Conservation (phyloP, 768 basidiomycete genomes). For the Harrya chromipes region DNA sequence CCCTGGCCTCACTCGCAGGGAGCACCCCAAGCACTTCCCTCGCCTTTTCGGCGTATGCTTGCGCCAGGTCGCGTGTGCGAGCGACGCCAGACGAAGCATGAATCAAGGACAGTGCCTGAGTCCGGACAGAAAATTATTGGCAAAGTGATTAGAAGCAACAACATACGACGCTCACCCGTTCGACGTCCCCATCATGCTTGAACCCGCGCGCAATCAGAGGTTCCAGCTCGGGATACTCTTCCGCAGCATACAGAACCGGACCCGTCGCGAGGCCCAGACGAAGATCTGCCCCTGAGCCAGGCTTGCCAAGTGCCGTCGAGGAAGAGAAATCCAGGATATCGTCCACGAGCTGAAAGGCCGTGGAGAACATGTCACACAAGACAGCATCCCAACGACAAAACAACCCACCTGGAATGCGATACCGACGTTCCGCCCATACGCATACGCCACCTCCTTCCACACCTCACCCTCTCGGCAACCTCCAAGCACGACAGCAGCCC, state of each 20-base stretch:
- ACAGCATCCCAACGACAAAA: background rate
- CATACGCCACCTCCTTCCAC: constrained; percentile 88
- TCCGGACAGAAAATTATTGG: background rate
- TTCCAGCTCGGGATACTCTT: constrained; percentile 74
- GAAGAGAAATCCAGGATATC: constrained; percentile 93
- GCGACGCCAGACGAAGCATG: constrained; percentile 69
- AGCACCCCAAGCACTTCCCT: constrained; percentile 62
- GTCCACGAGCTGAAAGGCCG: constrained; percentile 72
- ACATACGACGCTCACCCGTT: constrained; percentile 49
- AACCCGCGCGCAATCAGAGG: constrained; percentile 81
- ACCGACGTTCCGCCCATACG: constrained; percentile 85
- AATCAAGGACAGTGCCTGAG: constrained; percentile 58
- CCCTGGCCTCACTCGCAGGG: constrained; percentile 78
- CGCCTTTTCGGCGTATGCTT: constrained; percentile 72
- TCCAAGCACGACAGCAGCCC: constrained; percentile 85
- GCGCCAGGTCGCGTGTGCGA: constrained; percentile 75
- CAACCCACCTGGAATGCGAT: constrained; percentile 88
- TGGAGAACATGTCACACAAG: background rate
- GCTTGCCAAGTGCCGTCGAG: constrained; percentile 80
- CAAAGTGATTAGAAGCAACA: background rate
- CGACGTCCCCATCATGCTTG: constrained; percentile 71
- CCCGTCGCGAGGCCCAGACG: constrained; percentile 83
- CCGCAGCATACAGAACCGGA: constrained; percentile 82
- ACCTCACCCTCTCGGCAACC: constrained; percentile 73
- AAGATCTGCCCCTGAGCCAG: constrained; percentile 75